Percentiles rank a stretch among this genome's conserved stretches.
phyloP scores from a whole-genome alignment of 2,329 filamentous ascomycete genomes.

The Aspergillus nomiae region DNA sequence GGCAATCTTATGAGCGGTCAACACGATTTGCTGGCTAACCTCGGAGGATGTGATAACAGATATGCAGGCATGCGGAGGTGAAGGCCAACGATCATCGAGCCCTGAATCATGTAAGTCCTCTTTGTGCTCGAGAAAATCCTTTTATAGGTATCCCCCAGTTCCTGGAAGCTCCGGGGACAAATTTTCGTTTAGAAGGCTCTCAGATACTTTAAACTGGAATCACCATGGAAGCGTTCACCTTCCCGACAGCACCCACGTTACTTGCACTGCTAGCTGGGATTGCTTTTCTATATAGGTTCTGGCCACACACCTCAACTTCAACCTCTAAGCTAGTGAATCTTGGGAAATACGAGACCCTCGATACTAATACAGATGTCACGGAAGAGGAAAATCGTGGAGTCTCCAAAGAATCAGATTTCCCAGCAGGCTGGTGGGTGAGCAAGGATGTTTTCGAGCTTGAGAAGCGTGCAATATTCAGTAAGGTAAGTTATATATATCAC shows the following conservation, averaged over 20 bases:
- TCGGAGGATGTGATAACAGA: neutral
- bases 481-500: conserved; percentile 32
- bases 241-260: conserved; percentile 3
- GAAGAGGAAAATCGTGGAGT: conserved; percentile 22
- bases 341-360: neutral
- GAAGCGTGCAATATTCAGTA: conserved; percentile 52
- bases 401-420: conserved; percentile 45
- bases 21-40: conserved; percentile 7
- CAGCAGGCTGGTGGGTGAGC: conserved; percentile 41
- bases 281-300: conserved; percentile 16
- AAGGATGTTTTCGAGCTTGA: conserved; percentile 51
- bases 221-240: neutral
- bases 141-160: neutral
- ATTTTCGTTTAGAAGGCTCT: neutral
- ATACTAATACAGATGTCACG: neutral
- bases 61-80: conserved; percentile 1
- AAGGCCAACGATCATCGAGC: neutral
- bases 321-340: neutral
- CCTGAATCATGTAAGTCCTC: neutral
- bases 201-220: neutral
- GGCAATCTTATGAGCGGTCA: conserved; percentile 15
- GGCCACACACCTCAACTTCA: neutral
- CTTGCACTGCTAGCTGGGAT: conserved; percentile 13
- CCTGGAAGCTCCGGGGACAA: neutral
- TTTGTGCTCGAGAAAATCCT: neutral